Evolutionary conservation across 768 basidiomycete genomes (phyloP).

Genomic region (Trametes meyenii): DNA sequence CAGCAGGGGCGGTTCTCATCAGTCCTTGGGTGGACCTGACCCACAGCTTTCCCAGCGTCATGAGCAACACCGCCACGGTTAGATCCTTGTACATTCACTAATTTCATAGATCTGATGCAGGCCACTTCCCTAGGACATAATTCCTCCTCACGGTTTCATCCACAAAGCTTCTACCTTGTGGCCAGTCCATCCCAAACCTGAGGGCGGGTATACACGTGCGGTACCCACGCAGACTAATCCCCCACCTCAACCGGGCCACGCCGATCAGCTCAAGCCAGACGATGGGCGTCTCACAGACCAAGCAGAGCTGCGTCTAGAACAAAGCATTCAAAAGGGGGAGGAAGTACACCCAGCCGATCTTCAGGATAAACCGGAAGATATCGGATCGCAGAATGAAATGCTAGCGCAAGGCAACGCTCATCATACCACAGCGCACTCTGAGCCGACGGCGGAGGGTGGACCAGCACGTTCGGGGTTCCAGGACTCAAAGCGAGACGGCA

Average conservation of each 20-base stretch:
- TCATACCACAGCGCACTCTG: too few relatives aligned
- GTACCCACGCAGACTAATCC: constrained; percentile 41
- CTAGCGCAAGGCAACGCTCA: neutral
- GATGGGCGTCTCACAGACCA: constrained; percentile 30
- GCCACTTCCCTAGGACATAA: constrained; percentile 58
- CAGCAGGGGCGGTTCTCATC: constrained; percentile 77
- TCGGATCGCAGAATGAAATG: constrained; percentile 25
- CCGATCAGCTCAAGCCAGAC: constrained; percentile 48
- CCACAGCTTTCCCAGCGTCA: constrained; percentile 78
- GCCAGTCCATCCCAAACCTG: constrained; percentile 50
- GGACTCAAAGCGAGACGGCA: neutral
- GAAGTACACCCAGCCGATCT: constrained; percentile 26
- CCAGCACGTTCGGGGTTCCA: too few relatives aligned
- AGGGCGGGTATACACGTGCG: constrained; percentile 37
- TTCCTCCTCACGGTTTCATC: constrained; percentile 63
- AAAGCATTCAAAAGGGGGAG: constrained; percentile 25
- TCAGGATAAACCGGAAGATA: constrained; percentile 19
- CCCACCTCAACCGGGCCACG: constrained; percentile 52
- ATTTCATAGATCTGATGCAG: neutral
- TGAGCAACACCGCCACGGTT: constrained; percentile 66
- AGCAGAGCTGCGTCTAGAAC: constrained; percentile 17
- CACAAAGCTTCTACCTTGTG: constrained; percentile 61
- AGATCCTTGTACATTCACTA: constrained; percentile 21
- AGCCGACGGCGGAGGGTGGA: neutral
- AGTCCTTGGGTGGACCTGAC: constrained; percentile 88